These are phyloP conservation scores for Phytopythium ostracodes DNA, from an alignment of 352 stramenopile species.

Conservation along the genomic window DNA sequence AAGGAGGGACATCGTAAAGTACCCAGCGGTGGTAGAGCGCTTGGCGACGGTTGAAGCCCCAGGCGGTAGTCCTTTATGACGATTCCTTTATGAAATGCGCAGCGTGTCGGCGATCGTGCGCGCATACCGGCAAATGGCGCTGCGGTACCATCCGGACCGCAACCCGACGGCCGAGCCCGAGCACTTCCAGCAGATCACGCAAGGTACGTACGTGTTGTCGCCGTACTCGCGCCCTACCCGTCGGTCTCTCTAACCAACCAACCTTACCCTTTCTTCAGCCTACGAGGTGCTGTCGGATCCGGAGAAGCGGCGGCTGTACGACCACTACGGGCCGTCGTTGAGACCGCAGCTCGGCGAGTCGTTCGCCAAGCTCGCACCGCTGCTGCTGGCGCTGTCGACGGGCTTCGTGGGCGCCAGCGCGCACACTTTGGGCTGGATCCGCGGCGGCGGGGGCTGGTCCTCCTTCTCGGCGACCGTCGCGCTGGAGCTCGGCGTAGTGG, in stretches of 20 bases:
- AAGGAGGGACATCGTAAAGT: not conserved
- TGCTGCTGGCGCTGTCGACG: slow-evolving; percentile 56
- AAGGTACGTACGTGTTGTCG: slow-evolving; percentile 21
- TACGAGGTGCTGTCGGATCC: slow-evolving; percentile 76
- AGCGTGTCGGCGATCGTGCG: slow-evolving; percentile 93
- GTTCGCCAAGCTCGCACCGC: slow-evolving; percentile 53
- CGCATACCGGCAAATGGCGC: slow-evolving; percentile 91
- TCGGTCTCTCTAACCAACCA: too few species aligned
- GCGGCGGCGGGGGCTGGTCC: slow-evolving; percentile 2
- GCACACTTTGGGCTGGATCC: slow-evolving; percentile 34
- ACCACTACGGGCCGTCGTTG: slow-evolving; percentile 62
- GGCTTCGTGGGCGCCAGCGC: slow-evolving; percentile 46
- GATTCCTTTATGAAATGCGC: not conserved
- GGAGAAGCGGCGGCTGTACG: slow-evolving; percentile 71
- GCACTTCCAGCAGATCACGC: slow-evolving; percentile 84
- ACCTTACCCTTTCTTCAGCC: too few species aligned
- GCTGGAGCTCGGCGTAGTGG: slow-evolving; percentile 48
- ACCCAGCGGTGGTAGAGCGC: too few species aligned
- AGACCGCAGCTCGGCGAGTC: slow-evolving; percentile 60
- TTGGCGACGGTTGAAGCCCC: too few species aligned
- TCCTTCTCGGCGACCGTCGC: slow-evolving; percentile 22
- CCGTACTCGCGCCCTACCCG: not conserved
- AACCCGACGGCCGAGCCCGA: slow-evolving; percentile 87
- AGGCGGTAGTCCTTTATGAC: not conserved
- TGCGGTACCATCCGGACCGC: slow-evolving; percentile 97